Base-by-base conservation (phyloP, 2,329 filamentous ascomycete species). In the Ceratocystis papillata region DNA sequence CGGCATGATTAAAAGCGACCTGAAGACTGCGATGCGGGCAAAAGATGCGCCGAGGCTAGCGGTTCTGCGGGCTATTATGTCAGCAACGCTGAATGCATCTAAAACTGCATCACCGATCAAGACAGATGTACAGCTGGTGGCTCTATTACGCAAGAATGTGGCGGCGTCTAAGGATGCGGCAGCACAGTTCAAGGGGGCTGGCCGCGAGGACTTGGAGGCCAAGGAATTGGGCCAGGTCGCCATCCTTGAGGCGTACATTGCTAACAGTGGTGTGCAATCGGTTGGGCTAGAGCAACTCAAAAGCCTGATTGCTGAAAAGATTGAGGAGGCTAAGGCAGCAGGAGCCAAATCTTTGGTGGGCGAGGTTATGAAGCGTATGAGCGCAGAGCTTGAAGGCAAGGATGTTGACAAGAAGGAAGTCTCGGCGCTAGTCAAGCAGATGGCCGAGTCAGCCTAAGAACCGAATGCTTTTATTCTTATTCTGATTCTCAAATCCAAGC, bases 81-180 rank as follows among this genome's bases (percentile, higher is more conserved):
- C 87, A 41, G 82, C 87, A 69, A 84, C 87, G 68, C 85, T 86
- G 70, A 92, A 91, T 75, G 85, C 87, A 44, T 87, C 85, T 73
- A 92, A 92, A 76, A 90, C 87, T 15, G 73, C 80, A 48, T 79
- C 77, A 48, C 88, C 89, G n/a, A 83, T 92, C 72, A 79, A 77
- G 65, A 88, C 84, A 25, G 88, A 93, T 74, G 80, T 82, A 69
- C 83, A 88, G 72, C 79, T 93, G 65, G 82, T 90, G 33, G 77
- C 79, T 6, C 78, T 92, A 62, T 80, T 94, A 66, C 81, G 83
- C 69, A 87, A 86, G 75, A 81, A 84, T 63, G 80, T 82, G 25
- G 80, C 81, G 55, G 77, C 80, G 1, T 79, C 81, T 3, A 76
- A 80, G 62, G 81, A 85, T 20, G 84, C 88, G 0, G 79, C 79